Conservation (phyloP, 1,284 basidiomycete genomes). For the Papiliotrema flavescens region DNA sequence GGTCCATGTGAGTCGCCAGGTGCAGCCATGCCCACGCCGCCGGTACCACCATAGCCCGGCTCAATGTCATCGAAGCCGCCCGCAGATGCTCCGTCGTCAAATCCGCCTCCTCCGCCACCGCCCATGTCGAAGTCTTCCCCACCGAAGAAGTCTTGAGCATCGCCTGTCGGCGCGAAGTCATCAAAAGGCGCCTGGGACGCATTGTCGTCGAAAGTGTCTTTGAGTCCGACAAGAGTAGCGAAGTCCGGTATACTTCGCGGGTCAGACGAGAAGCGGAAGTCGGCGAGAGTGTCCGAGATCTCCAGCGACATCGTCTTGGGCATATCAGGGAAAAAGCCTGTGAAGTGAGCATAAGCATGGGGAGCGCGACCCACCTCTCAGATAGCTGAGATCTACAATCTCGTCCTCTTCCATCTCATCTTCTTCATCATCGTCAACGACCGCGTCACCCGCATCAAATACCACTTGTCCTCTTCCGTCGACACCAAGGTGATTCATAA, state of each 20-base stretch:
- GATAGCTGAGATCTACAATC: conserved; percentile 54
- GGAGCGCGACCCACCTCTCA: conserved; percentile 58
- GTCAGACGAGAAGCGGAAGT: conserved; percentile 74
- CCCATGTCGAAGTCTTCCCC: conserved; percentile 67
- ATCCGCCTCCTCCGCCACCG: conserved; percentile 60
- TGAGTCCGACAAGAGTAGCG: conserved; percentile 39
- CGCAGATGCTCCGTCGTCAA: conserved; percentile 43
- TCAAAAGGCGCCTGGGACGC: conserved; percentile 5
- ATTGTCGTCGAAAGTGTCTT: conserved; percentile 23
- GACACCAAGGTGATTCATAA: conserved; percentile 88
- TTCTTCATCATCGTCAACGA: conserved; percentile 69
- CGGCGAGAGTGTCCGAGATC: conserved; percentile 73
- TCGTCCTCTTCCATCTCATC: conserved; percentile 54
- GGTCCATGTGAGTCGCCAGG: conserved; percentile 55
- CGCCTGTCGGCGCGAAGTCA: conserved; percentile 18
- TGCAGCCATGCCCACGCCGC: conserved; percentile 51
- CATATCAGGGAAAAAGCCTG: conserved; percentile 67
- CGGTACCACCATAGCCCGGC: conserved; percentile 19
- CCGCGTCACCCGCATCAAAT: conserved; percentile 92
- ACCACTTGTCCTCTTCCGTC: conserved; percentile 85
- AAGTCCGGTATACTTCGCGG: conserved; percentile 51
- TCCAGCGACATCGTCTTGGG: conserved; percentile 61
- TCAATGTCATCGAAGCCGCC: conserved; percentile 50
- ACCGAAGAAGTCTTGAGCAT: conserved; percentile 52
- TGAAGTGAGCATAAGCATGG: conserved; percentile 20